Evolutionary conservation across 768 basidiomycete genomes (phyloP).

Genomic region (Cantharellus anzutake): DNA sequence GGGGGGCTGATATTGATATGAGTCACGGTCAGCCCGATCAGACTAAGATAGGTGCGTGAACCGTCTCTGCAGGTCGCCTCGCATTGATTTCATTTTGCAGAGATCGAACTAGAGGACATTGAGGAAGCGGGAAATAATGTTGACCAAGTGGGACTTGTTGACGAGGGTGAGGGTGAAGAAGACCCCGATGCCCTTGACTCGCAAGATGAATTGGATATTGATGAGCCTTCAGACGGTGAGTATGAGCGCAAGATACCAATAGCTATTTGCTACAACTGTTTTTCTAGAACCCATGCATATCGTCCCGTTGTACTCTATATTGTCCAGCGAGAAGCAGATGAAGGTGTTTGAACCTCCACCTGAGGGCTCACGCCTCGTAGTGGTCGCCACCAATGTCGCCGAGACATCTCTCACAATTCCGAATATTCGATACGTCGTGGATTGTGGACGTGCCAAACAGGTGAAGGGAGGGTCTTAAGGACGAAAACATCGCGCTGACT

Average conservation of each 20-base stretch:
- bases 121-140: not conserved
- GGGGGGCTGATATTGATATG: not conserved
- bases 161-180: slow-evolving; percentile 23
- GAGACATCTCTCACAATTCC: slow-evolving; percentile 97
- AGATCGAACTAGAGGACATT: not conserved
- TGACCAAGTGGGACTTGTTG: not conserved
- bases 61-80: not conserved
- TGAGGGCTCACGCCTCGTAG: slow-evolving; percentile 61
- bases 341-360: slow-evolving; percentile 78
- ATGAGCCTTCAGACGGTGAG: slow-evolving; percentile 42
- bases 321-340: slow-evolving; percentile 91
- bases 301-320: slow-evolving; percentile 80
- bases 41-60: not conserved
- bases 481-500: not conserved
- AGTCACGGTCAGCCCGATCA: not conserved
- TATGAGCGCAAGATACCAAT: not conserved
- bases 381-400: slow-evolving; percentile 90
- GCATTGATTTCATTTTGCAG: not conserved
- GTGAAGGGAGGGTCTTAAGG: slow-evolving; percentile 19
- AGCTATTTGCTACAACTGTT: slow-evolving; percentile 3
- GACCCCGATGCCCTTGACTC: slow-evolving; percentile 40
- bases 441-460: slow-evolving; percentile 90
- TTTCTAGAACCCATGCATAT: slow-evolving; percentile 76
- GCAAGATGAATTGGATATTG: slow-evolving; percentile 58
- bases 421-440: slow-evolving; percentile 93